Percentiles rank a stretch among this genome's conserved stretches.
Evolutionary conservation across 768 basidiomycete species (phyloP).

Genomic region (Lactifluus subvellereus): DNA sequence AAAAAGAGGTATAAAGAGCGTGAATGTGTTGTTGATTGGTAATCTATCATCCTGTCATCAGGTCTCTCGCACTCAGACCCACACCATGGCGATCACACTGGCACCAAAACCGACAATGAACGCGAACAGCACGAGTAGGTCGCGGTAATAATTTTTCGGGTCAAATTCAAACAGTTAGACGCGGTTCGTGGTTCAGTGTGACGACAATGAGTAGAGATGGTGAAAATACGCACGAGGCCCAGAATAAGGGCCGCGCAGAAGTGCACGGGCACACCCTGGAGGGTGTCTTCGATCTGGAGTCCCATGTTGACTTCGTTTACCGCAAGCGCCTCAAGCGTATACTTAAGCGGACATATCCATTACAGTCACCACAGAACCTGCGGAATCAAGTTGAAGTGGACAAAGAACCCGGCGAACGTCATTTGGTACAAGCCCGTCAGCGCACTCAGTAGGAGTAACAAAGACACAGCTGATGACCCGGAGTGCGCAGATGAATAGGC

Average conservation of each 20-base stretch:
- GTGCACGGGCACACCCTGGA: slow-evolving; percentile 76
- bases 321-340: slow-evolving; percentile 71
- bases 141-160: slow-evolving; percentile 75
- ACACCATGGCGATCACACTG: slow-evolving; percentile 69
- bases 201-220: neutral
- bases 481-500: slow-evolving; percentile 60
- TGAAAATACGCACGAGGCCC: slow-evolving; percentile 53
- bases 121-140: slow-evolving; percentile 81
- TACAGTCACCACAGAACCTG: slow-evolving; percentile 91
- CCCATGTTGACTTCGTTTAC: slow-evolving; percentile 93
- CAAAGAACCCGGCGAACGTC: slow-evolving; percentile 91
- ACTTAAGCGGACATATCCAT: slow-evolving; percentile 84
- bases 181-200: neutral
- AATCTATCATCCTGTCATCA: slow-evolving; percentile 44
- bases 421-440: slow-evolving; percentile 72
- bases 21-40: neutral
- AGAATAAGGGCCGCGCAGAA: slow-evolving; percentile 82
- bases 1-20: neutral
- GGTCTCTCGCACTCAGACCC: slow-evolving; percentile 70
- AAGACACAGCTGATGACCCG: slow-evolving; percentile 62
- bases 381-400: slow-evolving; percentile 78
- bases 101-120: slow-evolving; percentile 78
- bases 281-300: slow-evolving; percentile 70
- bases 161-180: slow-evolving; percentile 81
- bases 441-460: slow-evolving; percentile 69